Percentiles rank a stretch among this genome's conserved stretches.
phyloP scores from a whole-genome alignment of 2,329 filamentous ascomycete species.

The Fonsecaea nubica region DNA sequence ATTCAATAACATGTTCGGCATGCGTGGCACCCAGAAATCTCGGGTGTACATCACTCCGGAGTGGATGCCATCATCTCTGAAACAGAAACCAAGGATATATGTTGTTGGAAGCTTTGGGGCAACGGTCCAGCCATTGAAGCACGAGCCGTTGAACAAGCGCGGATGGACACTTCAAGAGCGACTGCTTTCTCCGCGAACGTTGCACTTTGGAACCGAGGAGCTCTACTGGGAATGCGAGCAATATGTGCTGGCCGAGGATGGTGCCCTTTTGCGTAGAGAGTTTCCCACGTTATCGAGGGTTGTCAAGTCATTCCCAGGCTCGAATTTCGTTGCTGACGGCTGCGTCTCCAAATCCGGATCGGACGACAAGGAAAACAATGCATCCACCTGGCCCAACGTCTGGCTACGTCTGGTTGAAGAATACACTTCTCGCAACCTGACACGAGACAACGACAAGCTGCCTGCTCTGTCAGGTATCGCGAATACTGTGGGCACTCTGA shows the following conservation, averaged over 20 bases:
- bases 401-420: background rate
- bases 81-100: constrained; percentile 1
- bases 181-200: background rate
- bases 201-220: constrained; percentile 1
- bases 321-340: background rate
- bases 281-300: constrained; percentile 1
- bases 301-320: background rate
- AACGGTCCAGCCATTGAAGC: background rate
- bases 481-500: background rate
- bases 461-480: background rate
- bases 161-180: constrained; percentile 5
- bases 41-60: background rate
- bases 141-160: constrained; percentile 1
- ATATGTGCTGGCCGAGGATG: background rate
- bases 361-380: background rate
- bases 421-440: constrained; percentile 2
- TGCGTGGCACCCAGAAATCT: background rate
- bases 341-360: background rate
- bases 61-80: constrained; percentile 1
- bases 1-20: constrained; percentile 1
- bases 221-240: constrained; percentile 4
- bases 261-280: background rate
- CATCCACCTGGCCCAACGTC: background rate
- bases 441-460: constrained; percentile 3
- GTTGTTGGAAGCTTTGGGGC: background rate